Conservation (phyloP, 768 basidiomycete genomes). For the Trametes cubensis region DNA sequence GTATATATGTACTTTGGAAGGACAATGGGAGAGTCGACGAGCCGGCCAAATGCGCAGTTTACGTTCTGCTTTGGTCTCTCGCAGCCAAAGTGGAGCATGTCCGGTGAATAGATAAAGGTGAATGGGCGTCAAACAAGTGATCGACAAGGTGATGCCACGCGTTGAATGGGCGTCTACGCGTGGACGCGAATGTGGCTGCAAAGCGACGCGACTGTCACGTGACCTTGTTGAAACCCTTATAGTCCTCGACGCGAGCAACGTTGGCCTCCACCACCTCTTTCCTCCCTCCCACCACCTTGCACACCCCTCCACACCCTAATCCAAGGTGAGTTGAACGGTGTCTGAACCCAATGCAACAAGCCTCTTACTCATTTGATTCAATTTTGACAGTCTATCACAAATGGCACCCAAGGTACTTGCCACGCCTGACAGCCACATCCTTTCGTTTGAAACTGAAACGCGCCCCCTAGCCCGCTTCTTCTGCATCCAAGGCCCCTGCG, state of each 20-base stretch:
- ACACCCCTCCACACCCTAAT: constrained; percentile 13
- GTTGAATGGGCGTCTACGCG: constrained; percentile 22
- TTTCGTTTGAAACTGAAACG: background rate
- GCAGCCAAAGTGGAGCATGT: background rate
- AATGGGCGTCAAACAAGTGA: background rate
- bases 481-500: constrained; percentile 61
- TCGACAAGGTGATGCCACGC: background rate
- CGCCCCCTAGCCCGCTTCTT: constrained; percentile 45
- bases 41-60: background rate
- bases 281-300: constrained; percentile 26
- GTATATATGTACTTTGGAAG: constrained; percentile 1
- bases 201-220: constrained; percentile 28
- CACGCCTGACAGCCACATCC: constrained; percentile 6
- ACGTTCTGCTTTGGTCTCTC: too few species aligned
- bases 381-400: constrained; percentile 12
- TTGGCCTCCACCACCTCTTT: constrained; percentile 23
- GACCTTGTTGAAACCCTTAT: constrained; percentile 30
- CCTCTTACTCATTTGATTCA: constrained; percentile 3
- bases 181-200: constrained; percentile 26
- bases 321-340: constrained; percentile 14
- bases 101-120: constrained; percentile 14
- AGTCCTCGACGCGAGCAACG: constrained; percentile 23
- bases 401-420: constrained; percentile 36
- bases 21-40: constrained; percentile 8
- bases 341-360: background rate